Evolutionary conservation across 768 basidiomycete genomes (phyloP).

Genomic region (Phylloporus sp.): DNA sequence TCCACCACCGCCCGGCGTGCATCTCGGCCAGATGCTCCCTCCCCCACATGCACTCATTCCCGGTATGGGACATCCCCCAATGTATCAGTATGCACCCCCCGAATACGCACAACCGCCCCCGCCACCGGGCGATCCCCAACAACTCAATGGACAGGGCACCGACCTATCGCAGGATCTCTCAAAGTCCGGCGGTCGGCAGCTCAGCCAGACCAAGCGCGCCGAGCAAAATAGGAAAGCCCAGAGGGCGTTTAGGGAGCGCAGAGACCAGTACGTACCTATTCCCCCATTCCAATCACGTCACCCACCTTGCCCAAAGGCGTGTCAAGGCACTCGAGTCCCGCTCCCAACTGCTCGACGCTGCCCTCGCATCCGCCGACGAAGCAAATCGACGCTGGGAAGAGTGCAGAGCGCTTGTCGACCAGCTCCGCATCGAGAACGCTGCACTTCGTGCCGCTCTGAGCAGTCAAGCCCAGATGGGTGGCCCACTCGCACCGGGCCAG

Average conservation of each 20-base stretch:
- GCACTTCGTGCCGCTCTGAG: slow-evolving; percentile 68
- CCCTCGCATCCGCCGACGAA: slow-evolving; percentile 81
- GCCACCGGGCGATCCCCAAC: slow-evolving; percentile 26
- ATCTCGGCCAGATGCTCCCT: slow-evolving; percentile 52
- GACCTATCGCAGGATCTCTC: not conserved
- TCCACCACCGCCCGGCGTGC: slow-evolving; percentile 32
- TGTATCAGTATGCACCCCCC: slow-evolving; percentile 35
- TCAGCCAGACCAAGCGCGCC: slow-evolving; percentile 82
- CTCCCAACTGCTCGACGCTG: slow-evolving; percentile 80
- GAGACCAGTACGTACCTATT: slow-evolving; percentile 66
- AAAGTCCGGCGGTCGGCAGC: slow-evolving; percentile 43
- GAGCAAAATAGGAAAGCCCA: slow-evolving; percentile 96
- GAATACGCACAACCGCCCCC: slow-evolving; percentile 30
- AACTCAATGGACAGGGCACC: slow-evolving; percentile 19
- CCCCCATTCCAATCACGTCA: not conserved
- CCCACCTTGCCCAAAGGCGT: slow-evolving; percentile 47
- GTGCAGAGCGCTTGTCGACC: slow-evolving; percentile 84
- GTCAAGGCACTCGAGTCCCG: slow-evolving; percentile 85
- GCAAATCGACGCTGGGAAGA: slow-evolving; percentile 90
- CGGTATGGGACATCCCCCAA: slow-evolving; percentile 28
- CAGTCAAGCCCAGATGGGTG: slow-evolving; percentile 34
- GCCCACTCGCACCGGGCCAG: slow-evolving; percentile 29
- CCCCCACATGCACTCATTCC: slow-evolving; percentile 53
- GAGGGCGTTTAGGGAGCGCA: slow-evolving; percentile 83
- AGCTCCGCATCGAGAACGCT: slow-evolving; percentile 80